Base-by-base conservation (phyloP, 176 grass and related monocot species). In the Puccinellia tenuiflora region DNA sequence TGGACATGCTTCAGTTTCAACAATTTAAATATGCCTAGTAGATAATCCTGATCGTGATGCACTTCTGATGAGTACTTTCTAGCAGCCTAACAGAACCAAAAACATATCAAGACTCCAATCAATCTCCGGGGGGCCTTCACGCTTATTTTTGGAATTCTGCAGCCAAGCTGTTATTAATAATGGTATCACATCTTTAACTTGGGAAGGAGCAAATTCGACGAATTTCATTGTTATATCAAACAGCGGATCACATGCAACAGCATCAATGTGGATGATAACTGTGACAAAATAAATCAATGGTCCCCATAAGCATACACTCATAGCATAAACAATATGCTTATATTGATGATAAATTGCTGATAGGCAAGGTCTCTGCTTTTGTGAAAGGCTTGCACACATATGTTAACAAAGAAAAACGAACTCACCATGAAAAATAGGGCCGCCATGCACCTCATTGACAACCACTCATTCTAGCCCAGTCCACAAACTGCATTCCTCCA, bases 401-500 rank as follows among this genome's bases (percentile, higher is more conserved):
- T 73, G 3, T 34, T 6, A 80, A 54, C 63, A 51, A 29, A 18
- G n/a, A 14, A 15, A 87, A 67, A 12, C 3, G 7, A 63, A 40
- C 76, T 80, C 47, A 87, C 78, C 83, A 79, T 13, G 55, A 72
- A 59, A 48, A 70, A 80, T 18, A 50, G 25, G 57, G 54, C 69
- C 9, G 24, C 30, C 9, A 45, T 21, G 60, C 53, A 86, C 79
- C 40, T 97, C 64, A 92, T 75, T 97, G 92, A 46, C 90, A 92
- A 29, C 90, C 95, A 20, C 81, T 97, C 92, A 84, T 86, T 79
- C 86, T 92, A 21, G 95, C 95, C 95, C 92, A 97, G 73, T 97
- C 92, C 42, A 97, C 92, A 66, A 97, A 97, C 61, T 97, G 95
- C 95, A 97, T 97, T 77, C 95, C 95, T 83, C 95, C 95, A 51